Evolutionary conservation across 352 stramenopile genomes (phyloP).

Genomic region (Phytophthora pini): DNA sequence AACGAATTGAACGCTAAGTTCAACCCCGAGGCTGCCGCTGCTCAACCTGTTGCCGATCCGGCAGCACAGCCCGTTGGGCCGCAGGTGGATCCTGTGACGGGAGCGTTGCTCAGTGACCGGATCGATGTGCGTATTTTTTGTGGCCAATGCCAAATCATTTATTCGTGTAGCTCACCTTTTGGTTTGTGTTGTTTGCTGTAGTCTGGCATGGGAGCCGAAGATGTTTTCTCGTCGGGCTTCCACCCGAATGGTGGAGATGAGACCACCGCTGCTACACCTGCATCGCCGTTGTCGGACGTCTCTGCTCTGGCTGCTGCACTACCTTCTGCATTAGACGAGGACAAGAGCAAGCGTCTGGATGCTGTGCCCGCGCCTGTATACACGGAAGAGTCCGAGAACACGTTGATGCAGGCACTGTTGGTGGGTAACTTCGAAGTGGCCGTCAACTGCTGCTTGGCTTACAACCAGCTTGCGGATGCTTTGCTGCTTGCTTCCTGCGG

Average conservation of each 20-base stretch:
- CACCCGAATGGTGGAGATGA: conserved; percentile 50
- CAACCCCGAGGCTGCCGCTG: conserved; percentile 49
- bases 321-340: conserved; percentile 57
- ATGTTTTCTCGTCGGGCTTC: conserved; percentile 81
- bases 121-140: conserved; percentile 68
- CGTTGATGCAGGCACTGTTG: conserved; percentile 95
- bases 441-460: conserved; percentile 96
- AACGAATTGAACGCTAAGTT: conserved; percentile 86
- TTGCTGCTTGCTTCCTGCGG: conserved; percentile 94
- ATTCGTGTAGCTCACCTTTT: conserved; percentile 11
- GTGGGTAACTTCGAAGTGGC: conserved; percentile 98
- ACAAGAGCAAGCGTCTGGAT: conserved; percentile 80
- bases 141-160: conserved; percentile 3
- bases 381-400: conserved; percentile 91
- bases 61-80: conserved; percentile 21
- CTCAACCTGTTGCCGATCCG: conserved; percentile 27
- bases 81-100: conserved; percentile 53
- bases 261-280: conserved; percentile 23
- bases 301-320: conserved; percentile 56
- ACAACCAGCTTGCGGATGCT: conserved; percentile 96
- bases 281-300: conserved; percentile 56
- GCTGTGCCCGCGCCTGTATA: conserved; percentile 71
- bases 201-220: conserved; percentile 68
- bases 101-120: conserved; percentile 62
- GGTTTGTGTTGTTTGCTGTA: conserved; percentile 28